Evolutionary conservation across 345 rosid genomes (phyloP).

Genomic region (Cardiospermum halicacabum): DNA sequence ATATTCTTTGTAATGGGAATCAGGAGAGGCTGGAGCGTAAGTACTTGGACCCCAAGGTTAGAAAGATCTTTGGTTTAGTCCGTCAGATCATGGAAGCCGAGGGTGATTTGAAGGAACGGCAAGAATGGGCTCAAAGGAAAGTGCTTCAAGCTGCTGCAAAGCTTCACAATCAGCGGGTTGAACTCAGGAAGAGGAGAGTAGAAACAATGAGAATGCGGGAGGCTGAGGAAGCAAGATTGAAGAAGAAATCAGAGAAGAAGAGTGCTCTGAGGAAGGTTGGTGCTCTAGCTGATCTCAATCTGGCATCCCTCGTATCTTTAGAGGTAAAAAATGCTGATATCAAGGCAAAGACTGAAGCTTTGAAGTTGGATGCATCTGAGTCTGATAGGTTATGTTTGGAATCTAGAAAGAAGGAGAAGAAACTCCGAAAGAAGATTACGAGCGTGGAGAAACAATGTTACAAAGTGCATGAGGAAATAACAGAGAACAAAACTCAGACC

Average conservation of each 20-base stretch:
- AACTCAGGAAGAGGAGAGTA: neutral
- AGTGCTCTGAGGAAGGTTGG: neutral
- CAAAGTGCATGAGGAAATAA: no score
- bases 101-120: neutral
- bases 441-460: no score
- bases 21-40: neutral
- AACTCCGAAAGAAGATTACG: no score
- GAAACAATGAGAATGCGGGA: neutral
- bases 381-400: no score
- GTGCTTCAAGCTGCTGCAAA: neutral
- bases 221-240: neutral
- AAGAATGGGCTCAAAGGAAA: neutral
- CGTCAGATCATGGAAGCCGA: neutral
- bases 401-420: no score
- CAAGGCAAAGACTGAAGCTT: no score
- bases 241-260: neutral
- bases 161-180: neutral
- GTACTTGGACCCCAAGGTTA: neutral
- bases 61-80: neutral
- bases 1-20: neutral
- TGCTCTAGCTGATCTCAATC: no score
- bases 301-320: no score
- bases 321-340: no score
- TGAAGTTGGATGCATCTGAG: no score
- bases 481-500: no score